phyloP scores from a whole-genome alignment of 2,329 filamentous ascomycete species.

The Nigrograna mackinnonii region DNA sequence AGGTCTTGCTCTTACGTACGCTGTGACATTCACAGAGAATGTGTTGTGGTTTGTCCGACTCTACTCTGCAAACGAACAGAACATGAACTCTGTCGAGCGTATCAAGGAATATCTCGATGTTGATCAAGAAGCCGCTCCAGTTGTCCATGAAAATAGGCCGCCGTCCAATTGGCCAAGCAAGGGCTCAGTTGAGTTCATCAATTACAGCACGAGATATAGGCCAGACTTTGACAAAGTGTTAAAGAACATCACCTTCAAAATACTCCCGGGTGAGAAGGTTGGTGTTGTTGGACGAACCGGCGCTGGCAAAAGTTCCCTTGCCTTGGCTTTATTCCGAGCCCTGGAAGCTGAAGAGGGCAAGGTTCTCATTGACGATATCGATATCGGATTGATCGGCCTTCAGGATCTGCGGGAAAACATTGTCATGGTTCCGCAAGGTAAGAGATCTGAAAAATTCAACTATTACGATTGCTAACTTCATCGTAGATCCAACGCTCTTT shows the following conservation, averaged over 20 bases:
- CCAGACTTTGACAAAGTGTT: constrained; percentile 86
- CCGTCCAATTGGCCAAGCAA: constrained; percentile 80
- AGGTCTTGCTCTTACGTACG: constrained; percentile 92
- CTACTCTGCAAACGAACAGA: constrained; percentile 95
- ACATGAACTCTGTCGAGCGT: constrained; percentile 98
- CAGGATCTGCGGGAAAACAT: constrained; percentile 90
- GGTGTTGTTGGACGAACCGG: constrained; percentile 95
- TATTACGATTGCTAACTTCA: constrained; percentile 12
- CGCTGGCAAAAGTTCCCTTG: constrained; percentile 94
- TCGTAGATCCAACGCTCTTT: constrained; percentile 84
- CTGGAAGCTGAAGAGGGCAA: constrained; percentile 88
- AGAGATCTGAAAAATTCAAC: no score
- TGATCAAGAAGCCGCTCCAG: constrained; percentile 83
- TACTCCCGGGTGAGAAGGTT: constrained; percentile 85
- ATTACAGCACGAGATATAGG: constrained; percentile 88
- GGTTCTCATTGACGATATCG: constrained; percentile 88
- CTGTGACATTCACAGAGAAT: constrained; percentile 95
- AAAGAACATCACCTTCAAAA: constrained; percentile 81
- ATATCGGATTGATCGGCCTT: constrained; percentile 88
- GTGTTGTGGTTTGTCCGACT: constrained; percentile 94
- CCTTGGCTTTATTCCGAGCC: constrained; percentile 89
- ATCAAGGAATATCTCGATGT: constrained; percentile 97
- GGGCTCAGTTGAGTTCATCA: constrained; percentile 83
- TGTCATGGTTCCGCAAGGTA: constrained; percentile 88
- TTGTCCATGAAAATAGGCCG: constrained; percentile 79